phyloP scores from a whole-genome alignment of 768 basidiomycete genomes.

The Pleurotus platypus region DNA sequence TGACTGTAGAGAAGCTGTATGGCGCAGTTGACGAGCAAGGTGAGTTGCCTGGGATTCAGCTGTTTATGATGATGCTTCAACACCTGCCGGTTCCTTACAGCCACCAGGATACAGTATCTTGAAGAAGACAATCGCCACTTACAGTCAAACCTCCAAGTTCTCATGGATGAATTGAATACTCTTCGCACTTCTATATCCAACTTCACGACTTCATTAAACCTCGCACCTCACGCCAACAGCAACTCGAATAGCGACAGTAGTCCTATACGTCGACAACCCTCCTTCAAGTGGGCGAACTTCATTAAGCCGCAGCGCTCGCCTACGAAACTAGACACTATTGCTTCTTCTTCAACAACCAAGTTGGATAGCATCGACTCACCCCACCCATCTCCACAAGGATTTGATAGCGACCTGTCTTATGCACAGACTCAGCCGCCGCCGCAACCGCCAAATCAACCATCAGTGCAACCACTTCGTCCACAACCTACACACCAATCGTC shows the following conservation, averaged over 20 bases:
- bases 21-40: slow-evolving; percentile 74
- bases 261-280: slow-evolving; percentile 66
- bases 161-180: slow-evolving; percentile 63
- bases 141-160: slow-evolving; percentile 54
- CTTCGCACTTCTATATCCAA: slow-evolving; percentile 27
- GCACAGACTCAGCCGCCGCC: slow-evolving; percentile 26
- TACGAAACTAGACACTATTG: slow-evolving; percentile 55
- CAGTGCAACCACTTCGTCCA: slow-evolving; percentile 11
- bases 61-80: no score
- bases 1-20: slow-evolving; percentile 66
- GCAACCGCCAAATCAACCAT: slow-evolving; percentile 10
- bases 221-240: background rate
- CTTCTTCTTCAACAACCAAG: slow-evolving; percentile 66
- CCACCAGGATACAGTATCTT: slow-evolving; percentile 59
- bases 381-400: slow-evolving; percentile 72
- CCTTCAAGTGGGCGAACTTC: slow-evolving; percentile 87
- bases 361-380: slow-evolving; percentile 67
- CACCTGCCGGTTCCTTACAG: slow-evolving; percentile 30
- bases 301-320: slow-evolving; percentile 77
- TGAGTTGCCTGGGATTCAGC: slow-evolving; percentile 22
- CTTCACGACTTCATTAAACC: slow-evolving; percentile 6
- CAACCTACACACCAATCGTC: slow-evolving; percentile 22
- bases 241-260: slow-evolving; percentile 33
- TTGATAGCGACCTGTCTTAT: slow-evolving; percentile 61
- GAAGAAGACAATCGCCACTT: slow-evolving; percentile 80